phyloP scores from a whole-genome alignment of 768 basidiomycete genomes.

The Psilocybe subaeruginosa region DNA sequence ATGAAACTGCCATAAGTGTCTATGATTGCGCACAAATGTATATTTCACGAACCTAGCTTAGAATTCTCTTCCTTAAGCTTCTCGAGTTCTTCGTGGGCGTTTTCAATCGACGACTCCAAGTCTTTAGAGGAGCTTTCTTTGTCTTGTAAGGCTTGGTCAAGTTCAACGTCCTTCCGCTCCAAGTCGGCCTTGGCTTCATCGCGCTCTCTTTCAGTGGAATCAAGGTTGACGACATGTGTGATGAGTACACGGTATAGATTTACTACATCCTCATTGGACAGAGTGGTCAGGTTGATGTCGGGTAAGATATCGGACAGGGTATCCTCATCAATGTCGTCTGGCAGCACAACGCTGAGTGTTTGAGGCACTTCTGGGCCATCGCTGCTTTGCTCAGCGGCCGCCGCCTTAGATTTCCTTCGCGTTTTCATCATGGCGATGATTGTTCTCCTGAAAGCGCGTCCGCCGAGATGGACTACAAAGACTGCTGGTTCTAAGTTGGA shows the following conservation, averaged over 20 bases:
- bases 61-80: constrained; percentile 64
- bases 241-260: constrained; percentile 65
- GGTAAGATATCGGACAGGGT: constrained; percentile 63
- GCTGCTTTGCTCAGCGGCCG: constrained; percentile 36
- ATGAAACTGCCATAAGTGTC: constrained; percentile 21
- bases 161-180: constrained; percentile 77
- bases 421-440: constrained; percentile 46
- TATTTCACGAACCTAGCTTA: constrained; percentile 56
- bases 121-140: constrained; percentile 64
- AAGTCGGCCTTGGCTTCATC: constrained; percentile 72
- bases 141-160: constrained; percentile 85
- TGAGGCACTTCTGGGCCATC: constrained; percentile 38
- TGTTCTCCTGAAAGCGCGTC: constrained; percentile 2
- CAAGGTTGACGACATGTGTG: constrained; percentile 56
- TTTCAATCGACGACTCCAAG: constrained; percentile 54
- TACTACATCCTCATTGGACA: constrained; percentile 62
- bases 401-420: constrained; percentile 63
- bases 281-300: constrained; percentile 55
- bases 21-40: constrained; percentile 9
- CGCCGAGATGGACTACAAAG: background rate
- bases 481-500: background rate
- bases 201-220: constrained; percentile 60
- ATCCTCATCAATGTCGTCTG: constrained; percentile 70
- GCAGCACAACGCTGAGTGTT: constrained; percentile 49
- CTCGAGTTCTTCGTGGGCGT: constrained; percentile 56